Percentiles rank a stretch among this genome's conserved stretches.
Conservation (phyloP, 345 rosid species). For the Eucalyptus caleyi region DNA sequence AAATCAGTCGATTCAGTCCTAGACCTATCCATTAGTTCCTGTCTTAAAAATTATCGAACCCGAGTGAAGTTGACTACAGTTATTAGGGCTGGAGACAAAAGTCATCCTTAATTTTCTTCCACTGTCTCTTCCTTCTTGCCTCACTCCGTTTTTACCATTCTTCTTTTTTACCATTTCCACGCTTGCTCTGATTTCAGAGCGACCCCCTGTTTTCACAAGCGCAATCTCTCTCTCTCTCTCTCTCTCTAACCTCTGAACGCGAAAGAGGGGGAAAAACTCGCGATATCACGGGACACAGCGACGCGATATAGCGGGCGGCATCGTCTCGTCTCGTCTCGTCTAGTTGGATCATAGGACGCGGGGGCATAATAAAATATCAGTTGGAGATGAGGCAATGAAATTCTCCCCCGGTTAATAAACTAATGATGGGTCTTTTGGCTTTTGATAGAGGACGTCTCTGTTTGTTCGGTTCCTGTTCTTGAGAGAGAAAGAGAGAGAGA, state of each 20-base stretch:
- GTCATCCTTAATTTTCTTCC: neutral
- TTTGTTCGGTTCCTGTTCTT: constrained; percentile 25
- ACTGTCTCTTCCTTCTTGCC: neutral
- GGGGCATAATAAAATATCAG: neutral
- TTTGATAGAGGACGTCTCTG: neutral
- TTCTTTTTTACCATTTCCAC: neutral
- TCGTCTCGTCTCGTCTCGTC: neutral
- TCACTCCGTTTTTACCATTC: neutral
- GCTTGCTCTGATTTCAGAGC: neutral
- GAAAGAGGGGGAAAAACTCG: neutral
- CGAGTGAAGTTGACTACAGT: neutral
- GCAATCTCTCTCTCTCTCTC: neutral
- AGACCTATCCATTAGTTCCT: neutral
- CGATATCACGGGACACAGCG: neutral
- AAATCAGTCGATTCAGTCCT: neutral
- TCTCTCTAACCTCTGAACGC: neutral
- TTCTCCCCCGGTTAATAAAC: neutral
- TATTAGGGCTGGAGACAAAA: neutral
- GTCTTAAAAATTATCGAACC: neutral
- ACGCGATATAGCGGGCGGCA: neutral
- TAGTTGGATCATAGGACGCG: neutral
- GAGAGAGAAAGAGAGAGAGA: neutral
- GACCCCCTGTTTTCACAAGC: neutral
- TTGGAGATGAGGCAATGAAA: neutral
- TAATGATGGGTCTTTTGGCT: neutral